Evolutionary conservation across 2,329 filamentous ascomycete species (phyloP).

Genomic region (Botrytis sinoallii): DNA sequence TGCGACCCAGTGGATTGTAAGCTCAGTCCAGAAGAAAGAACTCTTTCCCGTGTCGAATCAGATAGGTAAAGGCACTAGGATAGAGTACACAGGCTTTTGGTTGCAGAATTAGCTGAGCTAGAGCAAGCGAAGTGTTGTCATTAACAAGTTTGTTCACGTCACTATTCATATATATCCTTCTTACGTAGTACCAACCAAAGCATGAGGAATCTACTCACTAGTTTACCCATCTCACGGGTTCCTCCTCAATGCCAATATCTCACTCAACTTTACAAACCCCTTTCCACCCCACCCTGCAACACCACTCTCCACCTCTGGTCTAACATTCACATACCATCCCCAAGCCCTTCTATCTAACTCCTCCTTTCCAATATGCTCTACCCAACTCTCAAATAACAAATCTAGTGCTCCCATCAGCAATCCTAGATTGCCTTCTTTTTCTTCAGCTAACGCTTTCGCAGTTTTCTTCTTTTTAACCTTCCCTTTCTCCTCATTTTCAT

Average conservation of each 20-base stretch:
- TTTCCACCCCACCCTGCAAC: slow-evolving; percentile 82
- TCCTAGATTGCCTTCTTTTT: slow-evolving; percentile 68
- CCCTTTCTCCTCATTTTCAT: slow-evolving; percentile 29
- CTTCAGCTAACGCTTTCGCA: slow-evolving; percentile 48
- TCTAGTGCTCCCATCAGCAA: slow-evolving; percentile 69
- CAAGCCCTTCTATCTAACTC: slow-evolving; percentile 77
- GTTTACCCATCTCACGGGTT: slow-evolving; percentile 29
- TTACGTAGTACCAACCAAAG: neutral
- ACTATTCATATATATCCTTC: neutral
- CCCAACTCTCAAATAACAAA: slow-evolving; percentile 72
- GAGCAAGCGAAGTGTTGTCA: neutral
- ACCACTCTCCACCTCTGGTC: slow-evolving; percentile 73
- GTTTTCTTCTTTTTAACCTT: slow-evolving; percentile 51
- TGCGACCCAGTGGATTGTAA: neutral
- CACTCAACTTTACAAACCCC: slow-evolving; percentile 61
- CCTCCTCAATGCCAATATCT: slow-evolving; percentile 61
- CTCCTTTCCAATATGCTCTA: slow-evolving; percentile 53
- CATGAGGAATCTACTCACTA: neutral
- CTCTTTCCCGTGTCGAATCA: neutral
- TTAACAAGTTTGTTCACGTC: neutral
- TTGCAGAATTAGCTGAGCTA: neutral
- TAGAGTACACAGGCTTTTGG: neutral
- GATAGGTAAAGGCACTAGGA: neutral
- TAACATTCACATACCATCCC: slow-evolving; percentile 74
- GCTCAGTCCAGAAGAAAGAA: neutral